Conservation (phyloP, 2,329 filamentous ascomycete genomes). For the Aspergillus pseudoviridinutans region DNA sequence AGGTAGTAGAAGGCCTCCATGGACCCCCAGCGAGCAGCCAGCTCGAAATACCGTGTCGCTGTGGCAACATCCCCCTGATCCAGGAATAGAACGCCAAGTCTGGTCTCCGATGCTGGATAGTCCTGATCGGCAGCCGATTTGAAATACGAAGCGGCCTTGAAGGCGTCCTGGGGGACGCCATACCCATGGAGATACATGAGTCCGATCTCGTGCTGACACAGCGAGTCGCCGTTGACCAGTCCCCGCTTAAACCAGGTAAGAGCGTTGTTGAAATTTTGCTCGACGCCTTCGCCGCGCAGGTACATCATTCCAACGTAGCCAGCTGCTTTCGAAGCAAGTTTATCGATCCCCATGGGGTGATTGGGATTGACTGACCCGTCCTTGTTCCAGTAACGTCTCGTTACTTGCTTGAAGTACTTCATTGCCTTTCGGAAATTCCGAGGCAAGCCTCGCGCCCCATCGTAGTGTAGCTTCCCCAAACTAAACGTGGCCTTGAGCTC, state of each 20-base stretch:
- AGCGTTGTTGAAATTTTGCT: conserved; percentile 73
- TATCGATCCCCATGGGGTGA: conserved; percentile 67
- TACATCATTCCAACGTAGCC: conserved; percentile 88
- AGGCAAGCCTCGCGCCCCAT: conserved; percentile 72
- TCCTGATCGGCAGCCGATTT: conserved; percentile 78
- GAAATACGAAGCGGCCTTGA: conserved; percentile 71
- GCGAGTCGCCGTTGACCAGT: conserved; percentile 67
- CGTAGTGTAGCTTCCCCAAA: conserved; percentile 81
- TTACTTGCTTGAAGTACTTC: conserved; percentile 75
- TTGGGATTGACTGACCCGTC: conserved; percentile 72
- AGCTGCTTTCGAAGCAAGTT: conserved; percentile 75
- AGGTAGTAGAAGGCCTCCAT: conserved; percentile 91
- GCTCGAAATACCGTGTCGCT: conserved; percentile 81
- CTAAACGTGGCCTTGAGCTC: conserved; percentile 84
- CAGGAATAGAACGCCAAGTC: conserved; percentile 77
- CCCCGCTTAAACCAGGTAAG: conserved; percentile 81
- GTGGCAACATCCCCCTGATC: conserved; percentile 81
- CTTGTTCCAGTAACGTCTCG: conserved; percentile 75
- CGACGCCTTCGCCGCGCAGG: conserved; percentile 77
- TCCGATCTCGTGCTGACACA: conserved; percentile 80
- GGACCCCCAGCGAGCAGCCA: conserved; percentile 75
- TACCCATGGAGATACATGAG: conserved; percentile 79
- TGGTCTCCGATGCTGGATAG: conserved; percentile 73
- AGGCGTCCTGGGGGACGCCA: conserved; percentile 65
- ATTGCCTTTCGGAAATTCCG: conserved; percentile 70